Base-by-base conservation (phyloP, 179 eudicot species). In the Beta lomatogona region DNA sequence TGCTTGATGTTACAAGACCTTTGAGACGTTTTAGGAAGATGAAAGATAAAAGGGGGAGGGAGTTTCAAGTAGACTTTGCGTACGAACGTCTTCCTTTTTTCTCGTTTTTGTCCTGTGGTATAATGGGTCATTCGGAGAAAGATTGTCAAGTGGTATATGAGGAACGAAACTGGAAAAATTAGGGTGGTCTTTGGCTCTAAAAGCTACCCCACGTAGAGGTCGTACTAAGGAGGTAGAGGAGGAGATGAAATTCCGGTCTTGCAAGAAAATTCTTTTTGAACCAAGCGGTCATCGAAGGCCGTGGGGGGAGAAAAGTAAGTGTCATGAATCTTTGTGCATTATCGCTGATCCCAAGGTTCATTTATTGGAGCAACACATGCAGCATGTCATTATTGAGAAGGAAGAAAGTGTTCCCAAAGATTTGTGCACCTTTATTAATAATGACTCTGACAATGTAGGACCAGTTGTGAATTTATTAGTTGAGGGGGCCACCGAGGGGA, bases 241-340 rank as follows among this genome's bases (percentile, higher is more conserved):
- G 3, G 10, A 8, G 3, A 9, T 3, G 0, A 58, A 2, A 0
- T 1, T 25, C 0, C 21, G 1, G 0, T 22, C 36, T 0, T 7
- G 5, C 9, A 63, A n/a, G 9, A 5, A 6, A 1, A 4, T 6
- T 0, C 3, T 22, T 0, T 21, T 8, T 63, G 11, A 31, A 0
- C 36, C 1, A 31, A 31, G 36, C 36, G 2, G 1, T 31, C 36
- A 31, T 2, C 2, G 1, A 2, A 31, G 2, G 36, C 1, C 36
- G 2, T 1, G 1, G 36, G 36, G 36, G 2, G 36, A 31, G 36
- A 31, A 31, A 31, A 31, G 36, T 31, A 31, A 31, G 36, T 31
- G 36, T 31, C 1, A n/a, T n/a, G n/a, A n/a, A n/a, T n/a, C n/a
- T n/a, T n/a, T n/a, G n/a, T n/a, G n/a, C n/a, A n/a, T n/a, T n/a